Evolutionary conservation across 345 rosid genomes (phyloP).

Genomic region (Brassica juncea): DNA sequence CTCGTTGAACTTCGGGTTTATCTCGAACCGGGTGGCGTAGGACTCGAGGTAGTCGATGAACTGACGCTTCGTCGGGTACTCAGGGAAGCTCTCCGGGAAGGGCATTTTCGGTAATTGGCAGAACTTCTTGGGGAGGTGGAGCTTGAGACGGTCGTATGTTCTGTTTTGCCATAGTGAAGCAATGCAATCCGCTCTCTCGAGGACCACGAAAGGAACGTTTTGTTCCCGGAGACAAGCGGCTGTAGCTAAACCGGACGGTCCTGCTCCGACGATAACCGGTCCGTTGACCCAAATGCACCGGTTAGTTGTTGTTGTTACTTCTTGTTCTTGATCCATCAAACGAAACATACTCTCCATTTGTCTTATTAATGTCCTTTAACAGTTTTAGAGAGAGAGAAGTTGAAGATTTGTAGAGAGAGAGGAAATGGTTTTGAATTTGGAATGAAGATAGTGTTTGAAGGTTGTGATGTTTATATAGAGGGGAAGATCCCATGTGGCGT

Average conservation of each 20-base stretch:
- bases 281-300: conserved; percentile 77
- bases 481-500: conserved; percentile 32
- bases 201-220: not conserved
- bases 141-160: not conserved
- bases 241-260: conserved; percentile 23
- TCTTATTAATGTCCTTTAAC: not conserved
- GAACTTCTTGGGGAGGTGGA: not conserved
- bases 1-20: not conserved
- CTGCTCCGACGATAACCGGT: conserved; percentile 82
- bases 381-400: not conserved
- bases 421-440: conserved; percentile 27
- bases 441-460: conserved; percentile 28
- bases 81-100: not conserved
- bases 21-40: not conserved
- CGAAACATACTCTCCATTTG: conserved; percentile 51
- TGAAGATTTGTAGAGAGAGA: conserved; percentile 13
- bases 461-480: conserved; percentile 32
- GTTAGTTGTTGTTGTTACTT: conserved; percentile 41
- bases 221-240: conserved; percentile 1
- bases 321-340: conserved; percentile 46
- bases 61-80: conserved; percentile 1
- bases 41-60: conserved; percentile 4
- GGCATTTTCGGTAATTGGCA: conserved; percentile 8
- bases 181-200: not conserved
- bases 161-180: not conserved